These are phyloP conservation scores for Boletus eberwhitei DNA, from an alignment of 768 basidiomycete species.

Conservation along the genomic window DNA sequence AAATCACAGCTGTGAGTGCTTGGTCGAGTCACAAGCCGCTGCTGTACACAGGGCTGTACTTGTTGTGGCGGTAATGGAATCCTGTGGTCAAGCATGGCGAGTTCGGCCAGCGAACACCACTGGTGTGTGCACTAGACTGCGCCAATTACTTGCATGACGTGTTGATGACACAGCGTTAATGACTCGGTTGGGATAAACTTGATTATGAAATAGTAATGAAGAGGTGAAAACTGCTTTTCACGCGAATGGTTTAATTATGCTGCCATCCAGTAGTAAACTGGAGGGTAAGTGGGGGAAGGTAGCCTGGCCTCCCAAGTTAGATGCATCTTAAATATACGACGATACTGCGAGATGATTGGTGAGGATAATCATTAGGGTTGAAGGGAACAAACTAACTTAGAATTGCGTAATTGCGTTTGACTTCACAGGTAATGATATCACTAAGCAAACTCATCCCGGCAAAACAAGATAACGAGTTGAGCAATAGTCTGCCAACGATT, in stretches of 20 bases:
- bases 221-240: not conserved
- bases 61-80: slow-evolving; percentile 8
- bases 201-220: not conserved
- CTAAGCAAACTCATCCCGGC: not conserved
- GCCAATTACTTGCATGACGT: not conserved
- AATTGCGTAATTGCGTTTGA: not conserved
- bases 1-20: not conserved
- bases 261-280: not conserved
- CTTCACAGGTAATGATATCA: not conserved
- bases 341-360: slow-evolving; percentile 1
- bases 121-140: not conserved
- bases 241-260: not conserved
- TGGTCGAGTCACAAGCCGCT: not conserved
- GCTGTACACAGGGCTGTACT: slow-evolving; percentile 22
- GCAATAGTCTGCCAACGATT: slow-evolving; percentile 8
- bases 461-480: not conserved
- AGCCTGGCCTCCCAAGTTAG: not conserved
- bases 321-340: not conserved
- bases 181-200: not conserved
- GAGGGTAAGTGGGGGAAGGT: not conserved
- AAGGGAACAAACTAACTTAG: not conserved
- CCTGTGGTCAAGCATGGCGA: slow-evolving; percentile 8
- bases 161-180: not conserved
- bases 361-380: not conserved
- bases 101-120: not conserved